These are phyloP conservation scores for Yamadazyma triangularis DNA, from an alignment of 1,139 yeast genomes.

Conservation along the genomic window DNA sequence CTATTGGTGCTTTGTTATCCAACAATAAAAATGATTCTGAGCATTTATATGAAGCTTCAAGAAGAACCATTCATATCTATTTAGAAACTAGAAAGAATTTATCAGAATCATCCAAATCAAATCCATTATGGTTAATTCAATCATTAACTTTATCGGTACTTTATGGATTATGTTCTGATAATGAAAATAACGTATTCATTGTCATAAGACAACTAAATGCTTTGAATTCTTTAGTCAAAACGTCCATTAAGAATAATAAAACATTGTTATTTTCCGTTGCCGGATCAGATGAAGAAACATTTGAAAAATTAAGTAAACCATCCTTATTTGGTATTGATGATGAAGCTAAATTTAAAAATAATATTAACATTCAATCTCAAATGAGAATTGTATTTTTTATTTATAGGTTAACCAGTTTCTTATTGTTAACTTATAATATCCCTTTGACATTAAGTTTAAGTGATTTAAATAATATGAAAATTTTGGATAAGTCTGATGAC, in stretches of 20 bases:
- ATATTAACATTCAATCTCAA: constrained; percentile 56
- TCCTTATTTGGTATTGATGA: constrained; percentile 13
- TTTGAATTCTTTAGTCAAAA: constrained; percentile 61
- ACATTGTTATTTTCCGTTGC: constrained; percentile 22
- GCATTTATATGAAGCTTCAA: constrained; percentile 67
- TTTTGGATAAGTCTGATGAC: constrained; percentile 35
- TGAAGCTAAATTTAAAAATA: constrained; percentile 32
- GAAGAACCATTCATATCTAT: constrained; percentile 72
- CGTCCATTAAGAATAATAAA: constrained; percentile 38
- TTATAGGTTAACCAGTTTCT: constrained; percentile 40
- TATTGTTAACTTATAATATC: constrained; percentile 44
- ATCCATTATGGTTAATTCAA: constrained; percentile 73
- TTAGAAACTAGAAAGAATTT: constrained; percentile 55
- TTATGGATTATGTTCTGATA: constrained; percentile 72
- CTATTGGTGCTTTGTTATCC: constrained; percentile 66
- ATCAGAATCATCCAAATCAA: constrained; percentile 19
- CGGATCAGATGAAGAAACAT: constrained; percentile 31
- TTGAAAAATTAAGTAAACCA: constrained; percentile 3
- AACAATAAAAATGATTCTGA: constrained; percentile 56
- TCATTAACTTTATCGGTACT: constrained; percentile 66
- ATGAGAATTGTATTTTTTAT: constrained; percentile 40
- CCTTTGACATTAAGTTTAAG: constrained; percentile 43
- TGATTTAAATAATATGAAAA: constrained; percentile 32
- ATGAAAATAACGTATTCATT: constrained; percentile 56
- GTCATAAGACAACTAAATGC: constrained; percentile 74